Conservation (phyloP, 441 rosid species). For the Monsonia emarginata region DNA sequence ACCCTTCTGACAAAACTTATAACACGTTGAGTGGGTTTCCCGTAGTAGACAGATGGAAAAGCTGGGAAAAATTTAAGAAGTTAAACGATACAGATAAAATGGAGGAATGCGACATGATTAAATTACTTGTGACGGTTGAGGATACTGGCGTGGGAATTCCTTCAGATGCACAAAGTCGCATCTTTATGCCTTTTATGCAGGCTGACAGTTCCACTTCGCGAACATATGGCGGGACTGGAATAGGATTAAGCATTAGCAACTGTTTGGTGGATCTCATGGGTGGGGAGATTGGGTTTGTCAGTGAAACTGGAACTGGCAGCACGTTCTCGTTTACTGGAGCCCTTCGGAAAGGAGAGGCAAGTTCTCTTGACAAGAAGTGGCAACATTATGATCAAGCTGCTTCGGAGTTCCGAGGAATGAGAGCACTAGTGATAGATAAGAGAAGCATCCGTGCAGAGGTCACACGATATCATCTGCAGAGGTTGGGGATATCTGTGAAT, state of each 20-base stretch:
- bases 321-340: slow-evolving; percentile 74
- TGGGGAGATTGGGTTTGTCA: slow-evolving; percentile 85
- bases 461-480: slow-evolving; percentile 61
- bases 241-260: slow-evolving; percentile 86
- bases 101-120: slow-evolving; percentile 35
- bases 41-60: slow-evolving; percentile 69
- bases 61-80: slow-evolving; percentile 64
- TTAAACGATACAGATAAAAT: slow-evolving; percentile 18
- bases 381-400: slow-evolving; percentile 37
- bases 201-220: slow-evolving; percentile 97
- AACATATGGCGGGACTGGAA: slow-evolving; percentile 90
- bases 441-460: slow-evolving; percentile 72
- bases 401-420: slow-evolving; percentile 47
- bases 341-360: slow-evolving; percentile 43
- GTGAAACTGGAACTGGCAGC: slow-evolving; percentile 65
- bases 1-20: slow-evolving; percentile 24
- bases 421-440: slow-evolving; percentile 65
- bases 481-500: slow-evolving; percentile 54
- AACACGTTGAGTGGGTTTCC: slow-evolving; percentile 72
- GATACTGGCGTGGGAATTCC: slow-evolving; percentile 93
- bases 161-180: slow-evolving; percentile 56
- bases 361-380: slow-evolving; percentile 34
- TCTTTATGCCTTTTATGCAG: slow-evolving; percentile 93
- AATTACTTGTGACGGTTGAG: slow-evolving; percentile 70
- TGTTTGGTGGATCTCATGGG: slow-evolving; percentile 84